phyloP scores from a whole-genome alignment of 495 filamentous ascomycete genomes.

The Xylona heveae region DNA sequence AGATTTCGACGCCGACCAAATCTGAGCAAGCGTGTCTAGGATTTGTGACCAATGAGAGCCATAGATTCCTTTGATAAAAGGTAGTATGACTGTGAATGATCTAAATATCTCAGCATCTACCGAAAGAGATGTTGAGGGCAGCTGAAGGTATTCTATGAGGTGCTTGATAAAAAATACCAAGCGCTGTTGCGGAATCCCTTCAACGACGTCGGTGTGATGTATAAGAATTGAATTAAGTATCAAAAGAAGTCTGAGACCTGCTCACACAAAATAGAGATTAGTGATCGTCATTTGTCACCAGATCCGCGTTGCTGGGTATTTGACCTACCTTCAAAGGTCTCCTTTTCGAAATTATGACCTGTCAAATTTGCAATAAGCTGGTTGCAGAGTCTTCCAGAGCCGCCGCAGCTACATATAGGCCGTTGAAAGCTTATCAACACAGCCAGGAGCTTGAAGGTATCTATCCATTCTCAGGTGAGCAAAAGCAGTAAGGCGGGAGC shows the following conservation, averaged over 20 bases:
- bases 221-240: slow-evolving; percentile 36
- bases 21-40: slow-evolving; percentile 26
- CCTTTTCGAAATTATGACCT: slow-evolving; percentile 22
- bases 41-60: slow-evolving; percentile 64
- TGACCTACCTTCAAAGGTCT: slow-evolving; percentile 20
- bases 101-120: slow-evolving; percentile 40
- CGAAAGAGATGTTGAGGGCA: slow-evolving; percentile 1
- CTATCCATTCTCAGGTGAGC: too few species aligned
- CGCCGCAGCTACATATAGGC: slow-evolving; percentile 19
- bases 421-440: too few species aligned
- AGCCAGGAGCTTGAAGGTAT: too few species aligned
- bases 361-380: slow-evolving; percentile 37
- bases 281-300: too few species aligned
- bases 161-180: slow-evolving; percentile 67
- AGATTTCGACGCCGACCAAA: slow-evolving; percentile 2
- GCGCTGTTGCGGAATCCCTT: slow-evolving; percentile 50
- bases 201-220: slow-evolving; percentile 24
- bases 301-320: too few species aligned
- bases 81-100: slow-evolving; percentile 40
- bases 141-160: too few species aligned
- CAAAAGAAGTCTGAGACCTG: slow-evolving; percentile 29
- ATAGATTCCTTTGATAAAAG: slow-evolving; percentile 53
- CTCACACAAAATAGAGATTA: slow-evolving; percentile 1
- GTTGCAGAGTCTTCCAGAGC: slow-evolving; percentile 26
- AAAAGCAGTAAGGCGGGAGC: too few species aligned